A percentile compares a stretch with the other conserved stretches of the same genome.
Conservation (phyloP, 768 basidiomycete genomes). For the Dentipellis fragilis region DNA sequence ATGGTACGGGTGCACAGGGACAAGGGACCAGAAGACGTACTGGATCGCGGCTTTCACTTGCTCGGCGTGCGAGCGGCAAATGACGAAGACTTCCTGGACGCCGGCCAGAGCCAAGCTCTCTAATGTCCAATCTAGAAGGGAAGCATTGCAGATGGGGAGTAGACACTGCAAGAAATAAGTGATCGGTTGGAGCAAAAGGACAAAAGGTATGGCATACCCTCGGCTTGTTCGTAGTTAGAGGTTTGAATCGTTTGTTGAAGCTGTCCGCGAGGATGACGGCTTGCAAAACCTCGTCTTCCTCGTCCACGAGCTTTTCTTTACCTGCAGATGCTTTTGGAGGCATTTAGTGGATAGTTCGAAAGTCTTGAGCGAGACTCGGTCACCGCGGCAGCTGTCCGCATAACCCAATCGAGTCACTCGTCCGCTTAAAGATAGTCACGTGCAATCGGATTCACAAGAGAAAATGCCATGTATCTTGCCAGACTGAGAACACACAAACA, state of each 20-base stretch:
- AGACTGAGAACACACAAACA: neutral
- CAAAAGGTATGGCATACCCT: slow-evolving; percentile 44
- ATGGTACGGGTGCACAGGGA: neutral
- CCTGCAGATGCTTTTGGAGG: slow-evolving; percentile 46
- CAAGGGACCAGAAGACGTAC: slow-evolving; percentile 33
- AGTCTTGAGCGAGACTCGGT: neutral
- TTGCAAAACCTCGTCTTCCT: slow-evolving; percentile 82
- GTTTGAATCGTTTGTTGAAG: slow-evolving; percentile 88
- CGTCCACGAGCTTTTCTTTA: slow-evolving; percentile 57
- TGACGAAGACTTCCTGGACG: slow-evolving; percentile 92
- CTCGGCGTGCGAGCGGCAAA: slow-evolving; percentile 85
- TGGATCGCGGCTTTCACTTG: slow-evolving; percentile 77
- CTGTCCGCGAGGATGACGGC: slow-evolving; percentile 95
- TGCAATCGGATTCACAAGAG: no score
- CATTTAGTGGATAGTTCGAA: slow-evolving; percentile 31
- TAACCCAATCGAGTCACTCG: no score
- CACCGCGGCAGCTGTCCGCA: neutral
- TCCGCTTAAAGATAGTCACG: no score
- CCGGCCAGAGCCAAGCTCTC: slow-evolving; percentile 92
- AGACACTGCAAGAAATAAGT: slow-evolving; percentile 51
- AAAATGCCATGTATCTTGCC: no score
- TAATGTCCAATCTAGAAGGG: slow-evolving; percentile 92
- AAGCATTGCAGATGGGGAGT: slow-evolving; percentile 88
- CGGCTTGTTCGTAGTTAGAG: slow-evolving; percentile 80
- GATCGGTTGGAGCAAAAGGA: slow-evolving; percentile 3